A percentile compares a stretch with the other conserved stretches of the same genome.
These are phyloP conservation scores for Kodamaea arcana DNA, from an alignment of 1,139 yeast species.

Conservation along the genomic window DNA sequence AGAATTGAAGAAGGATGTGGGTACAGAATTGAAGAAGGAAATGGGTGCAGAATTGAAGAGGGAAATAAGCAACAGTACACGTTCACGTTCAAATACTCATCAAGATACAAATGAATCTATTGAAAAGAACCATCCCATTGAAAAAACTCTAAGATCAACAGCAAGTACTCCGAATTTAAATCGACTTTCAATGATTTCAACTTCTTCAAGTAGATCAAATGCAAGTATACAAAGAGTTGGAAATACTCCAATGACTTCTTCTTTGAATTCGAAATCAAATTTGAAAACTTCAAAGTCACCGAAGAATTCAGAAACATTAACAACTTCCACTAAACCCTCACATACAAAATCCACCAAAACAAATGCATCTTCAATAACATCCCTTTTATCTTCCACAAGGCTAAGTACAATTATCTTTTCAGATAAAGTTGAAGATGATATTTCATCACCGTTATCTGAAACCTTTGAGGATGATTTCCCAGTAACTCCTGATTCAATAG, in stretches of 20 bases:
- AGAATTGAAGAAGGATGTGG: too few species aligned
- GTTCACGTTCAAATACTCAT: too few species aligned
- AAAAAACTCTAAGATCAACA: constrained; percentile 11
- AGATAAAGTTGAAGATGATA: too few species aligned
- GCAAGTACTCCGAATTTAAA: constrained; percentile 23
- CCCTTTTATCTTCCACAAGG: not conserved
- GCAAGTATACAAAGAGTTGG: not conserved
- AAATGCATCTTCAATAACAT: not conserved
- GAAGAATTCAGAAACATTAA: constrained; percentile 7
- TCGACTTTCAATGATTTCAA: not conserved
- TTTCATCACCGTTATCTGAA: not conserved
- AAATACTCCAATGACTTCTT: too few species aligned
- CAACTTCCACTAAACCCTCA: not conserved
- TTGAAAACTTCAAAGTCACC: too few species aligned
- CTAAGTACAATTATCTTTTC: too few species aligned
- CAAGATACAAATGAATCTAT: too few species aligned
- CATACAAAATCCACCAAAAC: not conserved
- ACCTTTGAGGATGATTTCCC: constrained; percentile 4
- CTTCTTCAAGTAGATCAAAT: not conserved
- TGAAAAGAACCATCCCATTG: too few species aligned
- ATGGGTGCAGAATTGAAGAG: too few species aligned
- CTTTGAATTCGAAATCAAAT: too few species aligned
- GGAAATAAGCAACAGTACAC: too few species aligned
- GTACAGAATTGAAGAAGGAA: too few species aligned
- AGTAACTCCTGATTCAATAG: constrained; percentile 12